These are phyloP conservation scores for Erodium maritimum DNA, from an alignment of 345 rosid species.

Conservation along the genomic window DNA sequence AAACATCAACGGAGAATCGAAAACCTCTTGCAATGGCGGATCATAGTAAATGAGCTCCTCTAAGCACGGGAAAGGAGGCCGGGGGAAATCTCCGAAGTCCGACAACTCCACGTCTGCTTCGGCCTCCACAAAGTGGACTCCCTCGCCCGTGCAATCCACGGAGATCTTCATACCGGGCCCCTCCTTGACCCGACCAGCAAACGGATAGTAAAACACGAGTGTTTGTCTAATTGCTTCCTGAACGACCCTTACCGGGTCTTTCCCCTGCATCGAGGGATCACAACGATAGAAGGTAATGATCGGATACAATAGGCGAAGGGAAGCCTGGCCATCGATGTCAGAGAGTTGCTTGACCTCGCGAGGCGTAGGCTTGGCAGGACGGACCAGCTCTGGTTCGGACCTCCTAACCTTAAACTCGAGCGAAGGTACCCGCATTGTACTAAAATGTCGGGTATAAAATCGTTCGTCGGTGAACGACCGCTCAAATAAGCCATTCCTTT, in stretches of 20 bases:
- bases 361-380: too few relatives aligned
- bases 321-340: too few relatives aligned
- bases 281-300: too few relatives aligned
- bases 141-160: constrained; percentile 5
- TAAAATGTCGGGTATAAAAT: too few relatives aligned
- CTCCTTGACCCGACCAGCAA: constrained; percentile 3
- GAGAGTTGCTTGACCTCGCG: too few relatives aligned
- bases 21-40: background rate
- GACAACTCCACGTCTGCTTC: background rate
- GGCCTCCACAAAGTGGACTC: constrained; percentile 4
- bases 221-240: background rate
- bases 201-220: constrained; percentile 4
- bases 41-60: background rate
- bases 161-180: background rate
- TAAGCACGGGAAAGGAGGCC: background rate
- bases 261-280: too few relatives aligned
- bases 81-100: background rate
- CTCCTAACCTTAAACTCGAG: too few relatives aligned
- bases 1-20: background rate
- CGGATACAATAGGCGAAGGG: too few relatives aligned
- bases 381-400: too few relatives aligned
- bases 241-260: background rate
- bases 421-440: too few relatives aligned
- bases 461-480: too few relatives aligned
- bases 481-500: too few relatives aligned